Base-by-base conservation (phyloP, 306 rosid genomes). In the Cucurbita ficifolia region DNA sequence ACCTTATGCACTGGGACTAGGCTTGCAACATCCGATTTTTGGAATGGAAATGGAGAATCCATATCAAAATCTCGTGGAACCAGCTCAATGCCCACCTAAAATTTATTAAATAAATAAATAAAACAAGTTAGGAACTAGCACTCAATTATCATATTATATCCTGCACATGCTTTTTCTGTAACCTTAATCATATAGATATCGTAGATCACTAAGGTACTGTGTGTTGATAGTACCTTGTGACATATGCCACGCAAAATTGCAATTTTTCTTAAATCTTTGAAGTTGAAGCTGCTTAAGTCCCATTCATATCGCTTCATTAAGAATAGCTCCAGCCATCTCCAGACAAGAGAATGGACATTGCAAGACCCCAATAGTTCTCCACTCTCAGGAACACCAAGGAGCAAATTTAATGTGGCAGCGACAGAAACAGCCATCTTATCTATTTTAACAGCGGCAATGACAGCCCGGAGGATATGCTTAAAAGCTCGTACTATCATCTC, bases 401-500 rank as follows among this genome's bases (percentile, higher is more conserved):
- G 84, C 69, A 88, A 62, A 79, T 91, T 94, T 79, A 94, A 79
- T 60, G 96, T 91, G 78, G 88, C 87, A 79, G 97, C 92, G 62
- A 94, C 81, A 59, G 95, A 85, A 63, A 79, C 81, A 82, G 96
- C 96, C 86, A 89, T 73, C 74, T 86, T 90, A 43, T 86, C 89
- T 67, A 81, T 85, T 76, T 79, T 83, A 85, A 85, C 88, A 39
- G 95, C 86, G 72, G 99, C 84, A 70, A 94, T 86, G 68, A 91
- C 91, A 68, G 97, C 99, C 82, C 86, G 96, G 78, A 94, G 81
- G 76, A 94, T 84, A 85, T 94, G 99, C 90, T 94, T 94, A 80
- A 89, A 91, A 67, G 99, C 99, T 78, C 99, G 89, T 76, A 89
- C 96, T 76, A 91, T 88, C 99, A 94, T 94, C 79, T 94, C 99